Evolutionary conservation across 1,284 basidiomycete species (phyloP).

Genomic region (Puccinia hordei): DNA sequence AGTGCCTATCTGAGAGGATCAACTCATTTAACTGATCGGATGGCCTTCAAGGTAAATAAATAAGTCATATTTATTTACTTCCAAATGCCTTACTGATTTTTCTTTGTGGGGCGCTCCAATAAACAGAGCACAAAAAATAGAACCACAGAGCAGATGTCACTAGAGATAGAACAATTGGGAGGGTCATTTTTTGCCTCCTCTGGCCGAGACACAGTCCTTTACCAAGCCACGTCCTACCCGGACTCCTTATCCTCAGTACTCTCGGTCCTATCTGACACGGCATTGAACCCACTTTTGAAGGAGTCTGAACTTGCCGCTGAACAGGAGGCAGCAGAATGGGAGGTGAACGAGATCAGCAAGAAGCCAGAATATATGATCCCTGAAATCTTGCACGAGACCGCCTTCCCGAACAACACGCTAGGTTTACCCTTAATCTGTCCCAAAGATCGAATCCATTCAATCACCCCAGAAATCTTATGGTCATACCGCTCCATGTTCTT

Average conservation of each 20-base stretch:
- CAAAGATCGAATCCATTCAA: slow-evolving; percentile 36
- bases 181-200: slow-evolving; percentile 50
- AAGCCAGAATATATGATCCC: slow-evolving; percentile 46
- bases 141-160: slow-evolving; percentile 36
- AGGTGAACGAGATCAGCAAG: slow-evolving; percentile 43
- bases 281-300: slow-evolving; percentile 27
- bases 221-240: slow-evolving; percentile 49
- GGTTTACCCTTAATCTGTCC: slow-evolving; percentile 49
- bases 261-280: slow-evolving; percentile 38
- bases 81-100: not conserved
- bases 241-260: slow-evolving; percentile 35
- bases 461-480: slow-evolving; percentile 37
- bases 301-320: slow-evolving; percentile 40
- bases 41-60: slow-evolving; percentile 37
- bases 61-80: not conserved
- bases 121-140: slow-evolving; percentile 33
- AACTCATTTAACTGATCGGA: slow-evolving; percentile 48
- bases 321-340: slow-evolving; percentile 41
- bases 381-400: slow-evolving; percentile 45
- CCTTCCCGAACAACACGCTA: slow-evolving; percentile 47
- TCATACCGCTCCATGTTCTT: slow-evolving; percentile 38
- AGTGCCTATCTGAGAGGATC: slow-evolving; percentile 11
- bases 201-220: slow-evolving; percentile 43
- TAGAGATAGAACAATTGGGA: slow-evolving; percentile 43
- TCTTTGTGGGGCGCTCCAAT: not conserved